phyloP scores from a whole-genome alignment of 352 stramenopile species.

The Pythium angustatum region DNA sequence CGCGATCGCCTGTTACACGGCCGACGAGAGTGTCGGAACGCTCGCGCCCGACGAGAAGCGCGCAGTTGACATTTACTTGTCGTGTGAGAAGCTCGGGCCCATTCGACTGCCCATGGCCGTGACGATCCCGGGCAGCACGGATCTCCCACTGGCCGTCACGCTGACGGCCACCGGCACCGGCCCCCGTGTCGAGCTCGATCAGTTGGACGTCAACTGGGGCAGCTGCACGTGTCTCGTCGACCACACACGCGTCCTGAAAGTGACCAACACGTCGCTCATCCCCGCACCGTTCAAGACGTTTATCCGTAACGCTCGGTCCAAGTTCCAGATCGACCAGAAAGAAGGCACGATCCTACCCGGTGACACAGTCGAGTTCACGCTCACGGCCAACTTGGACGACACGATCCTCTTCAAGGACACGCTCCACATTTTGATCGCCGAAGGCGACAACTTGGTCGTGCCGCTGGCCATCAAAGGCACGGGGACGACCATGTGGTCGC shows the following conservation, averaged over 20 bases:
- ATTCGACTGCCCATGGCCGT: constrained; percentile 91
- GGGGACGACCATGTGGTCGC: constrained; percentile 93
- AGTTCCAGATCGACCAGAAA: constrained; percentile 90
- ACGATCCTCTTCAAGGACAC: constrained; percentile 92
- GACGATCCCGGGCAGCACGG: constrained; percentile 79
- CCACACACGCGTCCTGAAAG: constrained; percentile 59
- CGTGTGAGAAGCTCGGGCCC: constrained; percentile 88
- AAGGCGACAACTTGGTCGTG: constrained; percentile 91
- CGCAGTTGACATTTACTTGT: constrained; percentile 81
- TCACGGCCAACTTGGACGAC: constrained; percentile 94
- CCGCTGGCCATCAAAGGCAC: constrained; percentile 90
- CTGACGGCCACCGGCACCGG: constrained; percentile 84
- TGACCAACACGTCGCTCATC: constrained; percentile 92
- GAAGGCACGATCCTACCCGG: constrained; percentile 85
- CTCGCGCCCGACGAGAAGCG: constrained; percentile 61
- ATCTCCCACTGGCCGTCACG: constrained; percentile 88
- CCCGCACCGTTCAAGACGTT: constrained; percentile 92
- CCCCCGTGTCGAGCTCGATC: constrained; percentile 84
- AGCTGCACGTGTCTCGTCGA: constrained; percentile 90
- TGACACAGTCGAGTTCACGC: constrained; percentile 65
- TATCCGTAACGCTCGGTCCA: constrained; percentile 89
- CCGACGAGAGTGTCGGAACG: constrained; percentile 56
- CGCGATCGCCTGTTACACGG: constrained; percentile 79
- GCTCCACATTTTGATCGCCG: constrained; percentile 90
- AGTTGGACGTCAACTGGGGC: constrained; percentile 88